Evolutionary conservation across 257 asterid genomes (phyloP).

Genomic region (Anisodus acutangulus): DNA sequence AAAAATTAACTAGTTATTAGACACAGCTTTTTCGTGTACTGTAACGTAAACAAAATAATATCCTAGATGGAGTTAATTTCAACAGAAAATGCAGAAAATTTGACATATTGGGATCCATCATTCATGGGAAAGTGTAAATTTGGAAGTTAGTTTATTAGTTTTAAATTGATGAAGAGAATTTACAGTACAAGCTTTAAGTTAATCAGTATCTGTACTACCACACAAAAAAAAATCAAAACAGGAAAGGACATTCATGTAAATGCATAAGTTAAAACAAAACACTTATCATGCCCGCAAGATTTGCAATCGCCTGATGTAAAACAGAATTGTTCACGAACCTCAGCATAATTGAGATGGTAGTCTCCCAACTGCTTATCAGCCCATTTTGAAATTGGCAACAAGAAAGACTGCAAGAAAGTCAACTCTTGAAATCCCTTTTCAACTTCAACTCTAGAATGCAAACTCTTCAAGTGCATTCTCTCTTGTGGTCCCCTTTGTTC

Average conservation of each 20-base stretch:
- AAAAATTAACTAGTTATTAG: neutral
- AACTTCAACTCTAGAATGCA: slow-evolving; percentile 74
- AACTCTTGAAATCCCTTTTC: slow-evolving; percentile 73
- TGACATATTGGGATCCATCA: neutral
- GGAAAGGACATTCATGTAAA: slow-evolving; percentile 1
- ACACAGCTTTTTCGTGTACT: neutral
- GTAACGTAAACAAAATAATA: neutral
- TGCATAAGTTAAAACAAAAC: neutral
- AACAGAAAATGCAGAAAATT: neutral
- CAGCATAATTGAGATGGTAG: slow-evolving; percentile 81
- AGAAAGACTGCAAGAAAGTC: slow-evolving; percentile 86
- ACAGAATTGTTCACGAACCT: slow-evolving; percentile 51
- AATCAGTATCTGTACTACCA: neutral
- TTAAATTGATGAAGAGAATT: neutral
- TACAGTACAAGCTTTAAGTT: neutral
- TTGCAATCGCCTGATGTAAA: slow-evolving; percentile 11
- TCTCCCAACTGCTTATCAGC: slow-evolving; percentile 86
- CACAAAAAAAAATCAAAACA: neutral
- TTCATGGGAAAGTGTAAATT: slow-evolving; percentile 7
- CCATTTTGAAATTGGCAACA: slow-evolving; percentile 85
- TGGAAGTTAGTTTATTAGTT: neutral
- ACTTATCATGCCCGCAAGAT: neutral
- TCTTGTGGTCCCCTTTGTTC: slow-evolving; percentile 97
- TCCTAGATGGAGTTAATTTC: neutral
- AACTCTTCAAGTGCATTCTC: slow-evolving; percentile 85